Conservation (phyloP, 106 monocot species). For the Chionographis japonica region DNA sequence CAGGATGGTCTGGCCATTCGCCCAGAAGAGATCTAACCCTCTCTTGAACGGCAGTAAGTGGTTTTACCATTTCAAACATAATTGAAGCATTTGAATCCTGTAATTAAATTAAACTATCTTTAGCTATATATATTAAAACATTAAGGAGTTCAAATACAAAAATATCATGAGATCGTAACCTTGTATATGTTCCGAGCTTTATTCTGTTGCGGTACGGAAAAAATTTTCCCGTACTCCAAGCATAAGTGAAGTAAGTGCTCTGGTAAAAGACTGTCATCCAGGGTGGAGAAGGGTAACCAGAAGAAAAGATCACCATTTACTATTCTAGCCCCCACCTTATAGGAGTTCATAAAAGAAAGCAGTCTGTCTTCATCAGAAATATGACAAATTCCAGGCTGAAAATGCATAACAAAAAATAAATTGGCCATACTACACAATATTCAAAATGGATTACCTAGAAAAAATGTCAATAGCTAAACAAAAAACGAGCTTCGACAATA, state of each 20-base stretch:
- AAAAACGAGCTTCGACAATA: no score
- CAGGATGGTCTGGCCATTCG: slow-evolving; percentile 87
- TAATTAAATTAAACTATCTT: slow-evolving; percentile 4
- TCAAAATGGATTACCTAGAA: no score
- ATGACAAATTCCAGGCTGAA: slow-evolving; percentile 40
- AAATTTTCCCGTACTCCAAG: slow-evolving; percentile 37
- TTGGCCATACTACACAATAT: neutral
- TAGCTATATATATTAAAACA: neutral
- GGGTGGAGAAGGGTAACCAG: slow-evolving; percentile 11
- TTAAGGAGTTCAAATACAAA: neutral
- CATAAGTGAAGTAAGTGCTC: slow-evolving; percentile 67
- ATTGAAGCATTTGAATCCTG: slow-evolving; percentile 69
- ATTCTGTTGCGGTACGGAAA: slow-evolving; percentile 4
- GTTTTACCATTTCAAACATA: slow-evolving; percentile 60
- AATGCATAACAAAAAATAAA: neutral
- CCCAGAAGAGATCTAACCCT: slow-evolving; percentile 35
- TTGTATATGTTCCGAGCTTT: slow-evolving; percentile 58
- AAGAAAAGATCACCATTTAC: slow-evolving; percentile 44
- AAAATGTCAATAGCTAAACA: no score
- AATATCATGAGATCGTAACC: slow-evolving; percentile 20
- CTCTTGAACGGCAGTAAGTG: slow-evolving; percentile 35
- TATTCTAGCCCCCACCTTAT: slow-evolving; percentile 52
- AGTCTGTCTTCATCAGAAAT: slow-evolving; percentile 39
- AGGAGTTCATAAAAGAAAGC: slow-evolving; percentile 56
- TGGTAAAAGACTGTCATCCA: slow-evolving; percentile 67